Evolutionary conservation across 306 rosid genomes (phyloP), one percentile per base, ranked within the genome.

Genomic region (Spatholobus suberectus): DNA sequence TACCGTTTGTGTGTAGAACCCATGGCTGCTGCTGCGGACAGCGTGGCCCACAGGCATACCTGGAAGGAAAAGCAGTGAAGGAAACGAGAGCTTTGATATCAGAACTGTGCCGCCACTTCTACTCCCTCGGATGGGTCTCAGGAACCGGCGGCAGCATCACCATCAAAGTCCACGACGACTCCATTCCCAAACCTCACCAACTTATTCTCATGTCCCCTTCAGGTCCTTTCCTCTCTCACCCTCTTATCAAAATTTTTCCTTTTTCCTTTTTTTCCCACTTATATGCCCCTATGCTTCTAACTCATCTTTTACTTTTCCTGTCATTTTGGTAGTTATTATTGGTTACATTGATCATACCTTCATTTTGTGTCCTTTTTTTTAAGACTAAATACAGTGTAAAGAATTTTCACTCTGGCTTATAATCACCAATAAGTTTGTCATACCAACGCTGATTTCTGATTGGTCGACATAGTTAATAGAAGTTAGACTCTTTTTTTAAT

Each of bases 101-200:
- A 5, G 98, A 93, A 63, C 96, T 93, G 3, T 91, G 98, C 88
- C 98, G 98, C 85, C 94, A 91, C 41, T 93, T 93, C 90, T 93
- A 93, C 83, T 81, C 66, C 58, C 97, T 90, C 6, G 98, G 97
- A 67, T 93, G 98, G 98, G 98, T 93, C 2, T 90, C 94, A 0
- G 98, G 98, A 13, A 91, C 98, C 0, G 98, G 98, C 40, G 98
- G 97, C 20, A 93, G 98, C 87, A 93, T 93, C 93, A 89, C 97
- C 51, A 80, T 93, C 79, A 93, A 90, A 81, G 98, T 82, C 78
- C 92, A 89, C 24, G 97, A 93, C 55, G 90, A 89, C 26, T 86
- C 91, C 72, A 77, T 90, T 59, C 92, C 93, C 37, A 93, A 85
- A 79, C 75, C n/a, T 63, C 79, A 85, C 8, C 98, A 93, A 83